Base-by-base conservation (phyloP, 2,329 filamentous ascomycete species). In the Exophiala sp. region DNA sequence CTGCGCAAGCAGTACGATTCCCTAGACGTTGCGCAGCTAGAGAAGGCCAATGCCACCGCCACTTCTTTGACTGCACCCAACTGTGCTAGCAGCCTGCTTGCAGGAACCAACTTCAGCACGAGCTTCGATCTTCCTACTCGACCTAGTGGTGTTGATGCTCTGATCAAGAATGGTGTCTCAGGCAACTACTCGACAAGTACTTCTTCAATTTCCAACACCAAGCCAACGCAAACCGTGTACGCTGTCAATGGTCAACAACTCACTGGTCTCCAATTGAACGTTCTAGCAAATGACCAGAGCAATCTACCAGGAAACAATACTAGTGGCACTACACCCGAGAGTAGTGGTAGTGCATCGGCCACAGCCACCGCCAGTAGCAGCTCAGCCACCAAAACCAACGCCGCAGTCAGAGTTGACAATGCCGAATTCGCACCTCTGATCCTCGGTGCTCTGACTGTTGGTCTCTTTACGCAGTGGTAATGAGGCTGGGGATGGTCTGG, bases 51-150 rank as follows among this genome's bases (percentile, higher is more conserved):
- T 66, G 72, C 79, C 11, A 70, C 75, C 43, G 76, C 75, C 52
- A 76, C 76, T 23, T 66, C 70, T 27, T 70, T 78, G 52, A 69
- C 73, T 30, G 68, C 86, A 2, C 83, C 86, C 27, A 73, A 69
- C 49, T 96, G 91, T 74, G 71, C 71, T 56, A 52, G 74, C 24
- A 76, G 73, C 53, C 73, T 95, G 46, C 90, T 96, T 70, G 76
- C 73, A 53, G 73, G 74, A 57, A 70, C 76, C 52, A 78, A 76
- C 55, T 95, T 95, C 74, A 79, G 78, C 68, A 82, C 72, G 66
- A 85, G 88, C 74, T 97, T 95, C 72, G 83, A 82, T 39, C 73
- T 95, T 50, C 90, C 85, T 41, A 70, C 63, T 2, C 74, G 80
- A 4, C 88, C 88, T 10, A 73, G 78, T 2, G 85, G 82, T 58